A percentile compares a stretch with the other conserved stretches of the same genome.
These are phyloP conservation scores for Erigeron philadelphicus DNA, from an alignment of 140 eudicot genomes.

Conservation along the genomic window DNA sequence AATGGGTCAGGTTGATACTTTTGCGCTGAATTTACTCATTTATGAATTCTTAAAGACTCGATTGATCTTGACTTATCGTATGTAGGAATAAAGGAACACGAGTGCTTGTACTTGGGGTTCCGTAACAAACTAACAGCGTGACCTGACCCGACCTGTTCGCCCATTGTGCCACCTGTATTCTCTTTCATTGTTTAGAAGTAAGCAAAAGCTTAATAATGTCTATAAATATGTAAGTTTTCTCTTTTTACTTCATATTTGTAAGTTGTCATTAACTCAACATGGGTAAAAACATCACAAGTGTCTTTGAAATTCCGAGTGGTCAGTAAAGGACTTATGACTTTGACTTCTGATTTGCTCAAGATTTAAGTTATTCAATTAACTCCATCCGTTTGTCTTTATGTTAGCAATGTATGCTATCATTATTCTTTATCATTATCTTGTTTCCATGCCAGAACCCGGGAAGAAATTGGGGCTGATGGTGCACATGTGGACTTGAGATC, in stretches of 20 bases:
- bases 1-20: no score
- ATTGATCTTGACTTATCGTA: no score
- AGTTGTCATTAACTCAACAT: background rate
- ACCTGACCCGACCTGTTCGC: no score
- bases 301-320: background rate
- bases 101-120: no score
- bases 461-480: conserved; percentile 94
- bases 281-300: background rate
- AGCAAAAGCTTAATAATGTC: background rate
- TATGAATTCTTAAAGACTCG: no score
- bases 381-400: no score
- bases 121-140: no score
- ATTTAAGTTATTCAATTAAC: no score
- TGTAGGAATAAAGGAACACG: no score
- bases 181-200: background rate
- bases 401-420: no score
- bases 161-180: no score
- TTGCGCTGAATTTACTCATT: no score
- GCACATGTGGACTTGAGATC: conserved; percentile 85
- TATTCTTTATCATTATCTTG: background rate
- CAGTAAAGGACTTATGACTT: background rate
- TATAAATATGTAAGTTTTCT: background rate
- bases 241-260: background rate
- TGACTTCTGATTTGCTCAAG: background rate
- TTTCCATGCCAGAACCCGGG: conserved; percentile 58